Conservation (phyloP, 192 early-diverging fungal species). For the Phycomyces blakesleeanus region DNA sequence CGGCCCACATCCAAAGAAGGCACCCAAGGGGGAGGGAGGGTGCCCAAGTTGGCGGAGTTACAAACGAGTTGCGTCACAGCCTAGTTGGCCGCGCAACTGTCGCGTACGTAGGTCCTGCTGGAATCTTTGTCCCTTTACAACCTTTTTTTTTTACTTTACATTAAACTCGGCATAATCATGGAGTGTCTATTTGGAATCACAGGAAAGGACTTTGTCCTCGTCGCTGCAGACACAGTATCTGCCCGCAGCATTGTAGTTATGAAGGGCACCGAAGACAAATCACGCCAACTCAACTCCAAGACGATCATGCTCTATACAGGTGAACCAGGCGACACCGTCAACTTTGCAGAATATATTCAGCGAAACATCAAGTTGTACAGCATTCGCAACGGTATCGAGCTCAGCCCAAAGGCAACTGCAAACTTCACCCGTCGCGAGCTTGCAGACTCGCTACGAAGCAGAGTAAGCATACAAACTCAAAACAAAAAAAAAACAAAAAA, state of each 20-base stretch:
- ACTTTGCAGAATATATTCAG: constrained; percentile 96
- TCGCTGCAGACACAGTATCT: constrained; percentile 74
- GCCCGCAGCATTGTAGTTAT: constrained; percentile 85
- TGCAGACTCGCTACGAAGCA: constrained; percentile 78
- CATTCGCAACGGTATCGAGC: constrained; percentile 81
- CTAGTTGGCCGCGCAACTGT: not conserved
- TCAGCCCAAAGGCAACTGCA: constrained; percentile 75
- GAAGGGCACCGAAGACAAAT: constrained; percentile 93
- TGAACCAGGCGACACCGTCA: constrained; percentile 87
- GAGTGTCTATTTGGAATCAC: constrained; percentile 85
- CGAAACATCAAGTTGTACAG: constrained; percentile 87
- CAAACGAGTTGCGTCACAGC: not conserved
- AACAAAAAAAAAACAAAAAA: no score
- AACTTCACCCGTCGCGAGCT: constrained; percentile 83
- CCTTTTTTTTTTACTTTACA: constrained; percentile 16
- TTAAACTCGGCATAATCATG: constrained; percentile 40
- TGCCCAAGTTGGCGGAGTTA: not conserved
- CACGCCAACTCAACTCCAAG: constrained; percentile 75
- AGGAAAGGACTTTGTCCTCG: constrained; percentile 90
- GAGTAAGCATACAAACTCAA: constrained; percentile 44
- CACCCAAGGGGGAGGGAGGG: no score
- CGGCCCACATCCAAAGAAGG: no score
- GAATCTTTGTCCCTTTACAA: not conserved
- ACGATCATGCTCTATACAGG: constrained; percentile 84
- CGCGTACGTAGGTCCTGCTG: constrained; percentile 5